These are phyloP conservation scores for Gossypium laxum DNA, from an alignment of 441 rosid species.

Conservation along the genomic window DNA sequence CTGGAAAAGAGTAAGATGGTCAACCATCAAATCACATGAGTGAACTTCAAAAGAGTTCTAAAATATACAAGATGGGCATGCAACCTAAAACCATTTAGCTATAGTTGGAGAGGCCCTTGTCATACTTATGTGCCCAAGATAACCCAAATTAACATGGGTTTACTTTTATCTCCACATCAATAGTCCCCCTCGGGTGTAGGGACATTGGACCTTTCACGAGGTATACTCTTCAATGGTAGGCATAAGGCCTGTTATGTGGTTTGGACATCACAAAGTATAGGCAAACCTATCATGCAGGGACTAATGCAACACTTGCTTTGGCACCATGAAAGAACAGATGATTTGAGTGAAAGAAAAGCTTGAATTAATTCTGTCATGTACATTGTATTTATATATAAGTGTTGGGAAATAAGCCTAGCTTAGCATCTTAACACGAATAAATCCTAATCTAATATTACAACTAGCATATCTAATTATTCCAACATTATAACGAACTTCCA, in stretches of 20 bases:
- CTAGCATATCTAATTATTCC: constrained; percentile 1
- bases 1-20: constrained; percentile 30
- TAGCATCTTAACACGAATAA: not conserved
- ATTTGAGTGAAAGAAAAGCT: not conserved
- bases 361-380: not conserved
- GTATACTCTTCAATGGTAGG: not conserved
- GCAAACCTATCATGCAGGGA: not conserved
- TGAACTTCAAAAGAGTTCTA: not conserved
- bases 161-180: not conserved
- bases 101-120: not conserved
- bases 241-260: not conserved
- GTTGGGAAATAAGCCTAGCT: not conserved
- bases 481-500: not conserved
- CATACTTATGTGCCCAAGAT: not conserved
- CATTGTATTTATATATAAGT: not conserved
- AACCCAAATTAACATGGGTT: not conserved
- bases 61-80: not conserved
- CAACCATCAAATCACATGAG: constrained; percentile 17
- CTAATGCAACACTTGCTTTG: not conserved
- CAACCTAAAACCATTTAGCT: not conserved
- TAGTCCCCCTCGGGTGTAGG: not conserved
- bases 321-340: not conserved
- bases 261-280: not conserved
- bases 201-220: not conserved
- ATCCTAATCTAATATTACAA: not conserved